Evolutionary conservation across 2,329 filamentous ascomycete species (phyloP).

Genomic region (Cadophora luteo-olivacea): DNA sequence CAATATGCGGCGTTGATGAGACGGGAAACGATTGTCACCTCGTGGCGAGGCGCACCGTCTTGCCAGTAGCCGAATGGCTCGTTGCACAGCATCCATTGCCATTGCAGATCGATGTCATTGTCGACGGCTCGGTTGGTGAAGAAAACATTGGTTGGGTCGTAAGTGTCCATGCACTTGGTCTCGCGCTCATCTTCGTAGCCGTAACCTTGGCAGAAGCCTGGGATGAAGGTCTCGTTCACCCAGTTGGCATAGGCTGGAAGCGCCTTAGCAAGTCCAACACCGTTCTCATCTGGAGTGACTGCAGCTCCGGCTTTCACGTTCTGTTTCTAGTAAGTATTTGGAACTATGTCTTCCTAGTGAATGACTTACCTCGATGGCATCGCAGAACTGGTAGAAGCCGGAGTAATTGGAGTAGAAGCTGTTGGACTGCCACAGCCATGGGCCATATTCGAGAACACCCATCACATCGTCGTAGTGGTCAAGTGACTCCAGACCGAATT

Average conservation of each 20-base stretch:
- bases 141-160: slow-evolving; percentile 55
- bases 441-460: slow-evolving; percentile 58
- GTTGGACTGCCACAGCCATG: slow-evolving; percentile 63
- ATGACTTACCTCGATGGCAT: slow-evolving; percentile 47
- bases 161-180: slow-evolving; percentile 59
- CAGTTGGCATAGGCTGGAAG: slow-evolving; percentile 61
- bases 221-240: slow-evolving; percentile 54
- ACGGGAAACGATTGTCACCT: slow-evolving; percentile 57
- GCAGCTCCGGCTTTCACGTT: slow-evolving; percentile 45
- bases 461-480: slow-evolving; percentile 50
- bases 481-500: slow-evolving; percentile 58
- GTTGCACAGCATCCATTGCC: slow-evolving; percentile 66
- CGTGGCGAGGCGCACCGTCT: slow-evolving; percentile 55
- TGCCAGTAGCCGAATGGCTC: slow-evolving; percentile 67
- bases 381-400: slow-evolving; percentile 52
- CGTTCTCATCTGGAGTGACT: slow-evolving; percentile 47
- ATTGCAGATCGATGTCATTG: slow-evolving; percentile 59
- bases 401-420: slow-evolving; percentile 57
- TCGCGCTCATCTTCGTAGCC: slow-evolving; percentile 53
- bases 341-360: not conserved
- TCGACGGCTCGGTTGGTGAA: slow-evolving; percentile 56
- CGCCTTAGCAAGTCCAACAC: slow-evolving; percentile 61
- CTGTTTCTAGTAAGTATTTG: slow-evolving; percentile 20
- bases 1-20: slow-evolving; percentile 58
- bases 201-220: slow-evolving; percentile 54